Evolutionary conservation across 2,329 filamentous ascomycete genomes (phyloP).

Genomic region (Fusarium subglutinans): DNA sequence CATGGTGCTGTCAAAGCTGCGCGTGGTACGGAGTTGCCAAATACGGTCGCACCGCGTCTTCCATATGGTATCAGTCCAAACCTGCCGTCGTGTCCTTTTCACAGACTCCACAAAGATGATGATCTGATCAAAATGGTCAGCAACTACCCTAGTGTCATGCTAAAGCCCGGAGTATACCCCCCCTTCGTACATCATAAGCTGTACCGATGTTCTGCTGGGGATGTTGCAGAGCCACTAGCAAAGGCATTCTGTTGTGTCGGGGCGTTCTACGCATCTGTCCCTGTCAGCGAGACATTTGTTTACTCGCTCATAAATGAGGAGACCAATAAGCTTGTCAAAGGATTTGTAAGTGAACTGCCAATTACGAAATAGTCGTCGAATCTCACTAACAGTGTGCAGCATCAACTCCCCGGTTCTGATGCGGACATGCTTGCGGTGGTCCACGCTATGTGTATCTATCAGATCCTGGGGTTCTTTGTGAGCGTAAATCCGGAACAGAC

Average conservation of each 20-base stretch:
- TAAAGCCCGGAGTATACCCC: not conserved
- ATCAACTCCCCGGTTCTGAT: not conserved
- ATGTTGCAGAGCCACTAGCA: not conserved
- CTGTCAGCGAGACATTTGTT: not conserved
- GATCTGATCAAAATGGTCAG: not conserved
- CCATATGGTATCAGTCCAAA: not conserved
- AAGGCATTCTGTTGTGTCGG: not conserved
- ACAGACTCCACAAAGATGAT: not conserved
- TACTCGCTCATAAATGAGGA: not conserved
- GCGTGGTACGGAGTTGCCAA: not conserved
- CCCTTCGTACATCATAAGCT: not conserved
- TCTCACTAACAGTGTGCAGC: not conserved
- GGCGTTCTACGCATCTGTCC: not conserved
- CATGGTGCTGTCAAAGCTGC: not conserved
- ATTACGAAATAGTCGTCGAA: fast-evolving
- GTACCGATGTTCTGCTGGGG: not conserved
- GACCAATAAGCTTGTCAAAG: not conserved
- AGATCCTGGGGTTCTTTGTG: not conserved
- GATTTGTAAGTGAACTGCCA: not conserved
- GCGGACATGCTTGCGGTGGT: not conserved
- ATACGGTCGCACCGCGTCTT: fast-evolving
- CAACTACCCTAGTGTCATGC: not conserved
- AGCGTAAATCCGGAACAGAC: not conserved
- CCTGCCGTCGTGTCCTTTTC: not conserved
- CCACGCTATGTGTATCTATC: not conserved